Conservation (phyloP, 78 protist genomes). For the Tieghemostelium lacteum region DNA sequence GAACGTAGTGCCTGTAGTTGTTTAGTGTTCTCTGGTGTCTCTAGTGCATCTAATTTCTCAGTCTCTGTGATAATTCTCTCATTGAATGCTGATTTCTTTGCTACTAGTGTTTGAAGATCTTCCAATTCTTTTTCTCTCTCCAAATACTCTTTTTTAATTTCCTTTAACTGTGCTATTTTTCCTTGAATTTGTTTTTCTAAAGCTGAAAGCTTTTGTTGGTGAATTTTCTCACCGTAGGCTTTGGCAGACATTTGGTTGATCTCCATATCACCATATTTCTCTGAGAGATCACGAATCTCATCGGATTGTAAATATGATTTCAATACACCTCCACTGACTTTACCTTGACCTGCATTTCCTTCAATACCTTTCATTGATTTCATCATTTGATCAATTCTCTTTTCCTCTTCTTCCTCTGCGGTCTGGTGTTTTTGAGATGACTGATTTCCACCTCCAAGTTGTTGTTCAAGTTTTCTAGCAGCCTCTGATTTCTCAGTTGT, state of each 20-base stretch:
- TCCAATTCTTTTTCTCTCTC: constrained; percentile 29
- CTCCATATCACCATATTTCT: constrained; percentile 27
- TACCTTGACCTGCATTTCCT: background rate
- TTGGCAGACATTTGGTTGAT: background rate
- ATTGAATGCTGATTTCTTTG: constrained; percentile 46
- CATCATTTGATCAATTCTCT: constrained; percentile 72
- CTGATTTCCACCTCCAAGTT: constrained; percentile 5
- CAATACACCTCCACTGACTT: constrained; percentile 71
- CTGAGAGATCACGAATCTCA: constrained; percentile 46
- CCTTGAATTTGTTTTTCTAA: constrained; percentile 44
- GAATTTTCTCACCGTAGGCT: constrained; percentile 63
- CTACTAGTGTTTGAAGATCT: constrained; percentile 28
- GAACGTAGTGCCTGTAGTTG: constrained; percentile 53
- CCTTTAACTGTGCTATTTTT: constrained; percentile 11
- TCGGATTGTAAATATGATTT: constrained; percentile 50
- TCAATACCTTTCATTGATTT: constrained; percentile 66
- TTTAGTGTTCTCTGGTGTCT: constrained; percentile 82
- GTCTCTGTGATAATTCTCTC: constrained; percentile 67
- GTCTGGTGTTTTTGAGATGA: background rate
- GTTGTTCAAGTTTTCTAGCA: constrained; percentile 21
- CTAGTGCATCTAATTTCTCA: constrained; percentile 79
- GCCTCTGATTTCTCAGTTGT: constrained; percentile 30
- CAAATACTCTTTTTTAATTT: background rate
- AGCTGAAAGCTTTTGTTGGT: constrained; percentile 36
- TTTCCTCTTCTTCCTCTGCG: constrained; percentile 53